These are phyloP conservation scores for Cyphellophora europaea DNA, from an alignment of 2,329 filamentous ascomycete genomes.

Conservation along the genomic window DNA sequence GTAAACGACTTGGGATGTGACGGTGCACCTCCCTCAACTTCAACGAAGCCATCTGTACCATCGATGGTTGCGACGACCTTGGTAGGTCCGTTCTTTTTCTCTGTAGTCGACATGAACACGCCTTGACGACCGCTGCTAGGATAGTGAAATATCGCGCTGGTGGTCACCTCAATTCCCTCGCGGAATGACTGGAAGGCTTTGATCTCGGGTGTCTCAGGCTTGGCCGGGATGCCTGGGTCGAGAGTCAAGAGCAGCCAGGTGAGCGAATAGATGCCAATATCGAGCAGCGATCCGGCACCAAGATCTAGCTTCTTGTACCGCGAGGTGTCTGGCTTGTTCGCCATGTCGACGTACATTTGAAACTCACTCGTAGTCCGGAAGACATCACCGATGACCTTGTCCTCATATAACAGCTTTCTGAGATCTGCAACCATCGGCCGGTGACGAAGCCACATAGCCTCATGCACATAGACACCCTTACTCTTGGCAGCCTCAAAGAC, in stretches of 20 bases:
- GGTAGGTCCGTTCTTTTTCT: slow-evolving; percentile 2
- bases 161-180: slow-evolving; percentile 22
- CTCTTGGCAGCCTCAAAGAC: slow-evolving; percentile 61
- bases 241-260: slow-evolving; percentile 88
- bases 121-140: slow-evolving; percentile 29
- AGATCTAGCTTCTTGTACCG: slow-evolving; percentile 66
- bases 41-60: slow-evolving; percentile 16
- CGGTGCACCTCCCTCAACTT: slow-evolving; percentile 9
- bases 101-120: slow-evolving; percentile 30
- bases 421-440: slow-evolving; percentile 73
- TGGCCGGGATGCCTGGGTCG: slow-evolving; percentile 53
- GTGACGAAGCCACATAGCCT: slow-evolving; percentile 76
- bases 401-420: slow-evolving; percentile 37
- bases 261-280: slow-evolving; percentile 78
- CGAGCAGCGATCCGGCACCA: slow-evolving; percentile 72
- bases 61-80: slow-evolving; percentile 9
- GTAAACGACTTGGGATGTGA: slow-evolving; percentile 11
- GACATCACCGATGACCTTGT: slow-evolving; percentile 43
- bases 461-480: slow-evolving; percentile 70
- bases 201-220: slow-evolving; percentile 60
- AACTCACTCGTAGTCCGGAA: slow-evolving; percentile 48
- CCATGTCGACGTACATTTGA: slow-evolving; percentile 10
- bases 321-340: slow-evolving; percentile 6
- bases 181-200: slow-evolving; percentile 40
- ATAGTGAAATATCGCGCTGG: slow-evolving; percentile 22